Evolutionary conservation across 805 yeast species (phyloP), one percentile per base, ranked within the genome.

Genomic region (Cyberlindnera amylophila): DNA sequence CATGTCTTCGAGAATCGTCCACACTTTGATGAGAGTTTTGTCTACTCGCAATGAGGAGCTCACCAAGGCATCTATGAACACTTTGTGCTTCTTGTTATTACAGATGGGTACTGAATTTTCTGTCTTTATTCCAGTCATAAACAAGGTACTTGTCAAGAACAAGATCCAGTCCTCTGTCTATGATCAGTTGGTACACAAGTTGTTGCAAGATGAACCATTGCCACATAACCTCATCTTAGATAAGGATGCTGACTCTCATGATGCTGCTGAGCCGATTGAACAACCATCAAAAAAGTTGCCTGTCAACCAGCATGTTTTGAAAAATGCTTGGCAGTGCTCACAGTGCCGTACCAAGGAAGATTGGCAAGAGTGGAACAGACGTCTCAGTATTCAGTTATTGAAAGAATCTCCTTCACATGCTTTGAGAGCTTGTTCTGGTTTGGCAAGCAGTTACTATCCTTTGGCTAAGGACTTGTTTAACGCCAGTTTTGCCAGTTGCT

Each of bases 291-390:
- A 83, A 54, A 86, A 86, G 53, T 67, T 91, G 10, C 90, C 96
- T 0, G 77, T 79, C 4, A 79, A 79, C 49, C 82, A 78, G 50
- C 71, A 70, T 40, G 70, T 69, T 8, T 69, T 93, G 53, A 82
- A 86, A 54, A 77, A 79, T 34, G 87, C 90, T 1, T 93, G 99
- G 98, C 96, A 89, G 52, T 84, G 96, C 21, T 77, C 86, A 18
- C 91, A 87, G 51, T 78, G 91, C 50, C 76, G 95, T 39, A 87
- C 97, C 0, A 81, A 82, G 53, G 98, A 90, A 54, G 99, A 93
- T 52, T 93, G 99, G 99, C 91, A 86, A 54, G 98, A 93, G 58
- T 93, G 99, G 99, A 80, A 89, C 50, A 77, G 95, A 45, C 72
- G 93, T 45, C 69, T 93, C 36, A 81, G 93, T 52, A 84, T 88